Evolutionary conservation across 768 basidiomycete genomes (phyloP).

Genomic region (Neoboletus magnificus): DNA sequence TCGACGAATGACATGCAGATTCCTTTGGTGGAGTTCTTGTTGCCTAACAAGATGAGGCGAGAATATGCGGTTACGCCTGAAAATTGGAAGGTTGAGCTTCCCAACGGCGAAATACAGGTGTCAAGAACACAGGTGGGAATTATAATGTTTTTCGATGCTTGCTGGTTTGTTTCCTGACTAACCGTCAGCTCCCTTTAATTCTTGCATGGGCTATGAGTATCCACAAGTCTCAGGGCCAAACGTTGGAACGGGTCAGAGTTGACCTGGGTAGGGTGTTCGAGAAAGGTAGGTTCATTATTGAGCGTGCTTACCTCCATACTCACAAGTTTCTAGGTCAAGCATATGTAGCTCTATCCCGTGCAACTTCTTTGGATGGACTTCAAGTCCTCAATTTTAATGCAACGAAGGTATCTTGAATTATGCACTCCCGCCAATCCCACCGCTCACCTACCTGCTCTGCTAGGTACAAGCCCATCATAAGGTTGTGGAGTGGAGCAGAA

Average conservation of each 20-base stretch:
- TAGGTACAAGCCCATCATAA: slow-evolving; percentile 73
- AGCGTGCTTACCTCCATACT: background rate
- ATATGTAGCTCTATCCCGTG: slow-evolving; percentile 89
- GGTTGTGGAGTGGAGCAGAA: slow-evolving; percentile 69
- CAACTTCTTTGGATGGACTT: slow-evolving; percentile 79
- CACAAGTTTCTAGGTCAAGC: slow-evolving; percentile 61
- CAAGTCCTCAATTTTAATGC: slow-evolving; percentile 81
- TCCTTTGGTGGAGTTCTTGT: slow-evolving; percentile 77
- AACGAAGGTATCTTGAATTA: slow-evolving; percentile 49
- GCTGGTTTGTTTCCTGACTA: background rate
- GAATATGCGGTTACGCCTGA: slow-evolving; percentile 65
- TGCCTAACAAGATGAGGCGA: slow-evolving; percentile 54
- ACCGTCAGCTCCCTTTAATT: slow-evolving; percentile 72
- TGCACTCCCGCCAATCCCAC: background rate
- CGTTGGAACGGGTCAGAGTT: slow-evolving; percentile 90
- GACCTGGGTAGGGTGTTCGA: slow-evolving; percentile 93
- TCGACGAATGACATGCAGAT: slow-evolving; percentile 38
- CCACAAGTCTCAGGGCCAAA: slow-evolving; percentile 98
- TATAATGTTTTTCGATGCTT: background rate
- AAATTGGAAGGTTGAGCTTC: slow-evolving; percentile 81
- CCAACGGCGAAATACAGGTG: slow-evolving; percentile 81
- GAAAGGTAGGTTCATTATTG: slow-evolving; percentile 54
- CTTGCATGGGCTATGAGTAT: slow-evolving; percentile 98
- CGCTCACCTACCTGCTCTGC: slow-evolving; percentile 11
- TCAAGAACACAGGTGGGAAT: slow-evolving; percentile 71